Evolutionary conservation across 2,329 filamentous ascomycete species (phyloP).

Genomic region (Nigrograna mackinnonii): DNA sequence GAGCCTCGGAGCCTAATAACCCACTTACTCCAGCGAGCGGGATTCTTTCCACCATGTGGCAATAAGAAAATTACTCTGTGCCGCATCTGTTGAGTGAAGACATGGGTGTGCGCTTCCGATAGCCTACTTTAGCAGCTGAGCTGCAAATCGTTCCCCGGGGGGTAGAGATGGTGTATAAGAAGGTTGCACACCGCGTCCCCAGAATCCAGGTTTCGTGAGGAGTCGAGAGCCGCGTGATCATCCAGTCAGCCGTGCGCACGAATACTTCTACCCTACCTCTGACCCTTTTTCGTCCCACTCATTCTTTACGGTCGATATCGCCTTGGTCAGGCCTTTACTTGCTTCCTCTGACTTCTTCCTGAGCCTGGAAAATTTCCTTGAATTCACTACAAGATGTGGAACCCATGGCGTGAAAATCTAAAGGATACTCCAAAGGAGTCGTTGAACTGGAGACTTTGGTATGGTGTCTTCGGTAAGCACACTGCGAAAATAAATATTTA

Average conservation of each 20-base stretch:
- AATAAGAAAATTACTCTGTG: no score
- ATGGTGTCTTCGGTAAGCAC: constrained; percentile 64
- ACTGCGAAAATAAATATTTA: no score
- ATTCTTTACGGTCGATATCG: background rate
- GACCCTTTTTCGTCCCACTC: background rate
- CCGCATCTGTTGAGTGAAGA: background rate
- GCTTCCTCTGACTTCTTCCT: no score
- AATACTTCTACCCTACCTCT: background rate
- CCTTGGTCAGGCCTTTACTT: background rate
- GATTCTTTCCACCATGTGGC: background rate
- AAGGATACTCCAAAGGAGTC: constrained; percentile 69
- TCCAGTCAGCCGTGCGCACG: background rate
- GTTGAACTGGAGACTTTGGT: constrained; percentile 80
- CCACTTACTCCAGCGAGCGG: background rate
- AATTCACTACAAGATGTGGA: constrained; percentile 28
- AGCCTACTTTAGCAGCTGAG: background rate
- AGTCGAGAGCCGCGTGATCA: background rate
- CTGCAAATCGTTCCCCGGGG: background rate
- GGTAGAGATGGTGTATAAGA: background rate
- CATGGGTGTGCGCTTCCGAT: background rate
- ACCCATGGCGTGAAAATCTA: constrained; percentile 49
- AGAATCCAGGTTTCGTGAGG: background rate
- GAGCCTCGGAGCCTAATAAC: no score
- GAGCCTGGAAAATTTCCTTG: background rate
- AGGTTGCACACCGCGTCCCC: background rate